Percentiles rank a stretch among this genome's conserved stretches.
These are phyloP conservation scores for Syncephalastrum sp. DNA, from an alignment of 371 early-diverging fungal genomes.

Conservation along the genomic window DNA sequence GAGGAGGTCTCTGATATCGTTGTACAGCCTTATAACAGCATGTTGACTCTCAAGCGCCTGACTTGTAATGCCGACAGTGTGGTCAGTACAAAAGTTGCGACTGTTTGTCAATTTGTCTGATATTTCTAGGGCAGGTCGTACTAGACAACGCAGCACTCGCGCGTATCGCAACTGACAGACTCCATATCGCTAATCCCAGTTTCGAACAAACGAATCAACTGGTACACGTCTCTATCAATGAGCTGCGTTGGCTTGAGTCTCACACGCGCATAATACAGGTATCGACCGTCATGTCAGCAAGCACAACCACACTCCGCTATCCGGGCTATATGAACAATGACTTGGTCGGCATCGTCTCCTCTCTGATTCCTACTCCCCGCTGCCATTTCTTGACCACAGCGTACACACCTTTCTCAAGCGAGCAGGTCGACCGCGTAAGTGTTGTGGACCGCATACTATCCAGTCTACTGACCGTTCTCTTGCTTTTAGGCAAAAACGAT, in stretches of 20 bases:
- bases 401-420: conserved; percentile 98
- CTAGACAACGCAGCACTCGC: conserved; percentile 95
- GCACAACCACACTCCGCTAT: conserved; percentile 97
- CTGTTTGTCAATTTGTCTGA: conserved; percentile 2
- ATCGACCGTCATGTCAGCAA: conserved; percentile 97
- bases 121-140: conserved; percentile 51
- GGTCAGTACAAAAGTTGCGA: conserved; percentile 34
- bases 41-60: conserved; percentile 92
- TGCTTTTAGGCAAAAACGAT: conserved; percentile 73
- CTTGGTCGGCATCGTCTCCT: conserved; percentile 91
- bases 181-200: conserved; percentile 92
- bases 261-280: conserved; percentile 45
- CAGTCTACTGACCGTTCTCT: not conserved
- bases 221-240: conserved; percentile 34
- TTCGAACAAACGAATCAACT: conserved; percentile 98
- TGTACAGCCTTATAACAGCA: conserved; percentile 99
- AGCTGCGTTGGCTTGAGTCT: too few species aligned
- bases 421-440: conserved; percentile 84
- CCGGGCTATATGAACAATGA: conserved; percentile 99
- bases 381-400: conserved; percentile 98
- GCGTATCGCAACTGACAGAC: conserved; percentile 90
- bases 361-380: conserved; percentile 93
- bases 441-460: not conserved
- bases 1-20: conserved; percentile 98
- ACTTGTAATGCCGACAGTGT: conserved; percentile 95